Conservation (phyloP, 768 basidiomycete species). For the Chlorophyllum brunneum region DNA sequence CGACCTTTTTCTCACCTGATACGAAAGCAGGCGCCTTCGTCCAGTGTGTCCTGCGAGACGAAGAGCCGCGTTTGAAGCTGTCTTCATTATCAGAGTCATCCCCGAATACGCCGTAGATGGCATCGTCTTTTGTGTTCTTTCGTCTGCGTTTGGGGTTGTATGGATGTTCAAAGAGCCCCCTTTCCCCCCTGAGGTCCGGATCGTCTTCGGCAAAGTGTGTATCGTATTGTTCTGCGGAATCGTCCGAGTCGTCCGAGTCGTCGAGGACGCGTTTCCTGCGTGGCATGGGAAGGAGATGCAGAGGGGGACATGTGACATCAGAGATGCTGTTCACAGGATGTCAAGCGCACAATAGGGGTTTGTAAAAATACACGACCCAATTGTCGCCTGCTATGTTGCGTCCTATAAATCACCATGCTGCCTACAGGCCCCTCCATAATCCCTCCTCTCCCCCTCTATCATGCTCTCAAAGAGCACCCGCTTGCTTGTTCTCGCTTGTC, state of each 20-base stretch:
- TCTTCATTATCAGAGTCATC: slow-evolving; percentile 68
- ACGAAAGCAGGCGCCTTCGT: slow-evolving; percentile 77
- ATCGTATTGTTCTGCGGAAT: slow-evolving; percentile 51
- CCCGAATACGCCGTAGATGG: slow-evolving; percentile 73
- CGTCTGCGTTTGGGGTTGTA: slow-evolving; percentile 68
- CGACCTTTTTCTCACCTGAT: slow-evolving; percentile 48
- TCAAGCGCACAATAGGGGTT: neutral
- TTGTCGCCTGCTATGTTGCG: neutral
- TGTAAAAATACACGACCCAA: neutral
- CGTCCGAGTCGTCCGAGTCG: slow-evolving; percentile 72
- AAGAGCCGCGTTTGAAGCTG: slow-evolving; percentile 20
- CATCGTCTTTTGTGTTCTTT: slow-evolving; percentile 65
- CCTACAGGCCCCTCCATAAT: neutral
- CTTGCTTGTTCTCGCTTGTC: slow-evolving; percentile 20
- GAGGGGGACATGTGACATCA: slow-evolving; percentile 2
- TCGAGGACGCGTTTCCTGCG: slow-evolving; percentile 74
- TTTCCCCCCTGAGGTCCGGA: slow-evolving; percentile 68
- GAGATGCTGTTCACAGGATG: neutral
- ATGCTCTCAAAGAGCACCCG: slow-evolving; percentile 21
- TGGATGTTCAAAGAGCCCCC: slow-evolving; percentile 71
- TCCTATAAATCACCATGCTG: neutral
- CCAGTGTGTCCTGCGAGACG: slow-evolving; percentile 55
- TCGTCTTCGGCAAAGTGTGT: slow-evolving; percentile 47
- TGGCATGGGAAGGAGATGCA: slow-evolving; percentile 43
- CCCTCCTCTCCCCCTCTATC: slow-evolving; percentile 16